Evolutionary conservation across 108 stramenopile genomes (phyloP), one percentile per base, ranked within the genome.

Genomic region (Chaetoceros tenuissimus): DNA sequence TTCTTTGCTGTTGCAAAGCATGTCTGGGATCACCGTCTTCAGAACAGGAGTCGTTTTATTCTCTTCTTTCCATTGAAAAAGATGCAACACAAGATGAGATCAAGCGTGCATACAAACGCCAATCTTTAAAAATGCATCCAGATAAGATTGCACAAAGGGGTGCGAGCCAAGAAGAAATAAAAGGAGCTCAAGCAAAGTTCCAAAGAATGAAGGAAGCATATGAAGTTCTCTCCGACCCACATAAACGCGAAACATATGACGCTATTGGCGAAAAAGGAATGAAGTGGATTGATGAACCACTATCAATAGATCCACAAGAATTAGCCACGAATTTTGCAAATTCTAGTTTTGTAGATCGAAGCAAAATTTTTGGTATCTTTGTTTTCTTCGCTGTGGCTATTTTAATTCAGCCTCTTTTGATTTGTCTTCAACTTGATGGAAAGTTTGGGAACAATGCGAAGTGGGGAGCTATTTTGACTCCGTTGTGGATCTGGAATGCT

Each of bases 61-160:
- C 63, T 3, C 61, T 94, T 31, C 69, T 96, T 10, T 72, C 63
- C 30, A 64, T 92, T 8, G 72, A 79, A 31, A 44, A 59, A 19
- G 73, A 86, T 50, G 92, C 92, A 20, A 59, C 73, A 16, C 63
- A 53, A 20, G 91, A 92, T 2, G 94, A 96, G 56, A 92, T 98
- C 54, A 96, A 96, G 57, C 64, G 80, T 28, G 94, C 94, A 26
- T 97, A 97, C 78, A 96, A 95, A 57, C 74, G 79, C 23, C 82
- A 89, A 72, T 78, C 77, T 25, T 78, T 97, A 8, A 80, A 81
- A 55, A 87, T 97, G 84, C 98, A 98, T 64, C 97, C 97, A 10
- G 98, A 98, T 81, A 98, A 97, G 71, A 78, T 96, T 10, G 92
- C 92, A 13, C 97, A 96, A 68, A 73, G 80, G 47, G 95, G 95